Percentiles rank a stretch among this genome's conserved stretches.
These are phyloP conservation scores for Aureobasidium melanogenum DNA, from an alignment of 2,329 filamentous ascomycete species.

Conservation along the genomic window DNA sequence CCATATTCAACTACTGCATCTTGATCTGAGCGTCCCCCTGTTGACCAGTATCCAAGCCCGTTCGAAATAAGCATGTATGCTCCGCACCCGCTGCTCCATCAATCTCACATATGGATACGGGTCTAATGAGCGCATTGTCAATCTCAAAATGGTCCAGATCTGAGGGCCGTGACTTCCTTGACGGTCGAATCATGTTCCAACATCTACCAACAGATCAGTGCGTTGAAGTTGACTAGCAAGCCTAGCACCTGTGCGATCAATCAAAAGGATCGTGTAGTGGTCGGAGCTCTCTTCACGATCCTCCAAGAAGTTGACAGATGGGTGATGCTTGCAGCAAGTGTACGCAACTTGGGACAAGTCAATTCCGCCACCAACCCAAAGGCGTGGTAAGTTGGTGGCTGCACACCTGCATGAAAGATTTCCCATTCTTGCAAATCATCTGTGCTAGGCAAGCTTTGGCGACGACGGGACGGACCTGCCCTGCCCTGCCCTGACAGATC, in stretches of 20 bases:
- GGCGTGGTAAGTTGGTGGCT: constrained; percentile 12
- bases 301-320: neutral
- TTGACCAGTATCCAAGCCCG: neutral
- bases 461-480: constrained; percentile 12
- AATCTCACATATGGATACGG: constrained; percentile 6
- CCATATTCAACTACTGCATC: constrained; percentile 8
- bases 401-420: constrained; percentile 11
- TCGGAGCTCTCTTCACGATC: neutral
- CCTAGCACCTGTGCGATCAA: neutral
- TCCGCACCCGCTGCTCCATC: constrained; percentile 5
- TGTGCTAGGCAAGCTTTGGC: constrained; percentile 10
- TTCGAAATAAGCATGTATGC: constrained; percentile 12
- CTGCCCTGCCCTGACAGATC: constrained; percentile 11
- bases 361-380: constrained; percentile 6
- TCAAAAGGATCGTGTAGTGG: constrained; percentile 1
- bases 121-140: neutral
- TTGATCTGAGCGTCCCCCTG: constrained; percentile 12
- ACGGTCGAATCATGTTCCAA: constrained; percentile 2
- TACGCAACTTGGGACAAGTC: constrained; percentile 3
- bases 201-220: neutral
- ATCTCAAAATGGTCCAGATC: constrained; percentile 8
- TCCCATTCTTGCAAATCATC: constrained; percentile 12
- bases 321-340: constrained; percentile 10
- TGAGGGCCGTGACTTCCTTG: neutral
- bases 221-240: neutral